These are phyloP conservation scores for Penicillium digitatum DNA, from an alignment of 2,329 filamentous ascomycete genomes.

Conservation along the genomic window DNA sequence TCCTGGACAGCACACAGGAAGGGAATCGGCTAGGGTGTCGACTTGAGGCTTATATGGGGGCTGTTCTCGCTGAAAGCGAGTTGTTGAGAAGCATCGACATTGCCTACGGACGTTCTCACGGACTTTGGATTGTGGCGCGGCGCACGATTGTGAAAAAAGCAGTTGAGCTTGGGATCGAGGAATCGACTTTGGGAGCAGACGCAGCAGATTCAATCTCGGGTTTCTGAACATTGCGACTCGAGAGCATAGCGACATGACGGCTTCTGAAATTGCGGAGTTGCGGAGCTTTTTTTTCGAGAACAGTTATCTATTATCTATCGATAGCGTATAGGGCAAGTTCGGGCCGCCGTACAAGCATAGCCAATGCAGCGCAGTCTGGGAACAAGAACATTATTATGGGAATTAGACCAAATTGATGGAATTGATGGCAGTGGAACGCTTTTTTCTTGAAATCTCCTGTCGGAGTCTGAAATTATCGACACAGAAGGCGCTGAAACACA, in stretches of 20 bases:
- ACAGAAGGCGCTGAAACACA: slow-evolving; percentile 9
- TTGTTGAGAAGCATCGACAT: slow-evolving; percentile 21
- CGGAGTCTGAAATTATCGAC: neutral
- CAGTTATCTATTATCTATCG: slow-evolving; percentile 22
- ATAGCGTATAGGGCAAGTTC: slow-evolving; percentile 22
- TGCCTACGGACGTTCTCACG: slow-evolving; percentile 5
- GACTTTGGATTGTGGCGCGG: neutral
- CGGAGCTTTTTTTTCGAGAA: slow-evolving; percentile 23
- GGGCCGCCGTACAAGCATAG: slow-evolving; percentile 15
- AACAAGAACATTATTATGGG: neutral
- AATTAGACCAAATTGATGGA: too few relatives aligned
- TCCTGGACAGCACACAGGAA: slow-evolving; percentile 58
- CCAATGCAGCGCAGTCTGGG: neutral
- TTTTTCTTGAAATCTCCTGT: neutral
- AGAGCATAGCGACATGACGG: slow-evolving; percentile 29
- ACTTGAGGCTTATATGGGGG: slow-evolving; percentile 9
- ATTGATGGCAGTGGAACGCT: neutral
- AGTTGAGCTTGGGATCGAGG: neutral
- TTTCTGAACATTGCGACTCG: slow-evolving; percentile 23
- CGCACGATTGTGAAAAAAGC: neutral
- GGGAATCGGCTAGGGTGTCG: slow-evolving; percentile 17
- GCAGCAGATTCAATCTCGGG: slow-evolving; percentile 8
- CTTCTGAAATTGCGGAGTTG: slow-evolving; percentile 12
- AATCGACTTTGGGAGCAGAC: neutral
- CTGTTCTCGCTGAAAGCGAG: slow-evolving; percentile 6